Evolutionary conservation across 306 rosid species (phyloP).

Genomic region (Vigna hirtella): DNA sequence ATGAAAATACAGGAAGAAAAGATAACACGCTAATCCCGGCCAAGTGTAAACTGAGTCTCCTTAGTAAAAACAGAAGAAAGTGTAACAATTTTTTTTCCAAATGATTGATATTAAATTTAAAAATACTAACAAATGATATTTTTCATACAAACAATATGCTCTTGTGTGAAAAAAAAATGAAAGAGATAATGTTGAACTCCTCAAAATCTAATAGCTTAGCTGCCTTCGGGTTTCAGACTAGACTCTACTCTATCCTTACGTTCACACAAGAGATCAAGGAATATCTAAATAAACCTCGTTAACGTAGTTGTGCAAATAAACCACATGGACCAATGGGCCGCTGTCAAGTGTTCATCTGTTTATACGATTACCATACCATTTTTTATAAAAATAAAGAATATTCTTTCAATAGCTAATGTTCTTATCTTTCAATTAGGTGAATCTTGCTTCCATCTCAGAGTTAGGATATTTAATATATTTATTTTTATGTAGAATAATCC

Average conservation of each 20-base stretch:
- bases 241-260: background rate
- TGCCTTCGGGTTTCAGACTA: background rate
- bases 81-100: background rate
- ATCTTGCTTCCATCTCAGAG: conserved; percentile 30
- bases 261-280: conserved; percentile 1
- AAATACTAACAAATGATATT: background rate
- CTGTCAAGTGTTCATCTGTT: conserved; percentile 5
- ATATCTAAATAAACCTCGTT: conserved; percentile 24
- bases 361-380: background rate
- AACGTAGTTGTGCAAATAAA: conserved; percentile 33
- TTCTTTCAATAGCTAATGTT: conserved; percentile 26
- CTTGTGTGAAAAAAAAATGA: background rate
- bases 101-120: background rate
- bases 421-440: conserved; percentile 33
- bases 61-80: conserved; percentile 19
- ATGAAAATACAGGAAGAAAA: background rate
- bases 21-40: conserved; percentile 16
- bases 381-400: background rate
- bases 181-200: background rate
- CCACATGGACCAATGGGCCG: conserved; percentile 10
- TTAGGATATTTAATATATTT: conserved; percentile 20
- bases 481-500: conserved; percentile 83
- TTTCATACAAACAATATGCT: background rate
- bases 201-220: background rate
- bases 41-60: background rate